Percentiles rank a stretch among this genome's conserved stretches.
Conservation (phyloP, 495 filamentous ascomycete species). For the Pseudomonodictys pantanalensis region DNA sequence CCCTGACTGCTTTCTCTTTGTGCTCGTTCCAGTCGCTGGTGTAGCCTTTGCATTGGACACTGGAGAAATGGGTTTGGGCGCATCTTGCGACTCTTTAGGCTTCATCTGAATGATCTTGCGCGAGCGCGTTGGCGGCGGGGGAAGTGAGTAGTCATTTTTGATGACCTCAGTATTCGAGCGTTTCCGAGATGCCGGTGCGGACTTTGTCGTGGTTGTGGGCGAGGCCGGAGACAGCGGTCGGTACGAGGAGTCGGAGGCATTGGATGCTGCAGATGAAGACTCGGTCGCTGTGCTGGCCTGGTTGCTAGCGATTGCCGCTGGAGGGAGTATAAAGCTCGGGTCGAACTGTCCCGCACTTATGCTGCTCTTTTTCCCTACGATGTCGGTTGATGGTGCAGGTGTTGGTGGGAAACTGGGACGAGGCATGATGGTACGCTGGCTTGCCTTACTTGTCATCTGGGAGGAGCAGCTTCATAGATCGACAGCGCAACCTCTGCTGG, state of each 20-base stretch:
- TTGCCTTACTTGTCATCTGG: conserved; percentile 11
- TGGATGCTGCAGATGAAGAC: conserved; percentile 45
- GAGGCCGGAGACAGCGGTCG: conserved; percentile 57
- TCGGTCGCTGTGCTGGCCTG: conserved; percentile 35
- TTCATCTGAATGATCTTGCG: conserved; percentile 99
- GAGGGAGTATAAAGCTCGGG: conserved; percentile 72
- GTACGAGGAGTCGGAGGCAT: conserved; percentile 48
- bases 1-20: conserved; percentile 65
- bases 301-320: conserved; percentile 63
- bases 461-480: neutral
- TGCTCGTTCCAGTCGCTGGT: conserved; percentile 38
- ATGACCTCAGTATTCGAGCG: conserved; percentile 33
- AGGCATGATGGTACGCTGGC: conserved; percentile 57
- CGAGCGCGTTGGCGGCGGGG: conserved; percentile 86
- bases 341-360: conserved; percentile 53
- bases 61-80: neutral
- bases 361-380: conserved; percentile 73
- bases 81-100: conserved; percentile 50
- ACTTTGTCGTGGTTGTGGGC: conserved; percentile 58
- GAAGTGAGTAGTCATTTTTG: conserved; percentile 64
- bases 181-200: conserved; percentile 48
- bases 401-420: conserved; percentile 71
- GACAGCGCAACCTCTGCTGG: conserved; percentile 5
- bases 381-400: conserved; percentile 78
- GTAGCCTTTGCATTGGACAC: conserved; percentile 30